Conservation (phyloP, 2,329 filamentous ascomycete genomes). For the Ilyonectria sp. region DNA sequence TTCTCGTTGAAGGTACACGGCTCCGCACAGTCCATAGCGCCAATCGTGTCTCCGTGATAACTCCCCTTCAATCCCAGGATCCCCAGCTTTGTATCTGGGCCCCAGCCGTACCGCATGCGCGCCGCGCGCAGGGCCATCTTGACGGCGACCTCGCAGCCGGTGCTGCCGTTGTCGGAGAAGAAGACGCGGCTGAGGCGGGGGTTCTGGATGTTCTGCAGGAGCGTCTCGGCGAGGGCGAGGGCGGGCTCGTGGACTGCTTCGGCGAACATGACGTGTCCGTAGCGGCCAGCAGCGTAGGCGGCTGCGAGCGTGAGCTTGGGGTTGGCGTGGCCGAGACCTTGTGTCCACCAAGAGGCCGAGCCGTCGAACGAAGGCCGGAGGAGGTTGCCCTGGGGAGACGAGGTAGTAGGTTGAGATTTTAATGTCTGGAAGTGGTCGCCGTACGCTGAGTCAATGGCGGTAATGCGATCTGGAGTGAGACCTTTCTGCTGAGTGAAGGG, state of each 20-base stretch:
- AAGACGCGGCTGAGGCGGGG: conserved; percentile 80
- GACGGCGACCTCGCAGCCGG: conserved; percentile 85
- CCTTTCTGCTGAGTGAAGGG: conserved; percentile 87
- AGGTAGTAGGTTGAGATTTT: conserved; percentile 17
- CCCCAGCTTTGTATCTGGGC: conserved; percentile 69
- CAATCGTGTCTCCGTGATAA: conserved; percentile 91
- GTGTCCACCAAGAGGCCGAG: conserved; percentile 93
- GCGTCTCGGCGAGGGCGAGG: conserved; percentile 74
- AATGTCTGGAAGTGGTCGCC: conserved; percentile 83
- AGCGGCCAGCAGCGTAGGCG: conserved; percentile 85
- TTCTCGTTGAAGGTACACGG: conserved; percentile 85
- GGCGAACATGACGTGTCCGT: conserved; percentile 92
- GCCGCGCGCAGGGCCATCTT: conserved; percentile 87
- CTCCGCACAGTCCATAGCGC: conserved; percentile 88
- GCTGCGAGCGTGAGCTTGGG: conserved; percentile 80
- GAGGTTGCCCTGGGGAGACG: conserved; percentile 17
- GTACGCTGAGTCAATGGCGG: conserved; percentile 84
- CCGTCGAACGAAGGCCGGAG: conserved; percentile 79
- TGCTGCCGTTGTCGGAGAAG: conserved; percentile 88
- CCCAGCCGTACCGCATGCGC: conserved; percentile 77
- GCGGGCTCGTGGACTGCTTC: conserved; percentile 85
- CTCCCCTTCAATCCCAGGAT: conserved; percentile 84
- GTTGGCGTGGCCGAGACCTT: conserved; percentile 87
- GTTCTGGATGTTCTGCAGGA: conserved; percentile 74
- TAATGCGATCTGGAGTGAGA: conserved; percentile 74